Evolutionary conservation across 768 basidiomycete genomes (phyloP), one percentile per base, ranked within the genome.

Genomic region (Gelatoporia subvermispora): DNA sequence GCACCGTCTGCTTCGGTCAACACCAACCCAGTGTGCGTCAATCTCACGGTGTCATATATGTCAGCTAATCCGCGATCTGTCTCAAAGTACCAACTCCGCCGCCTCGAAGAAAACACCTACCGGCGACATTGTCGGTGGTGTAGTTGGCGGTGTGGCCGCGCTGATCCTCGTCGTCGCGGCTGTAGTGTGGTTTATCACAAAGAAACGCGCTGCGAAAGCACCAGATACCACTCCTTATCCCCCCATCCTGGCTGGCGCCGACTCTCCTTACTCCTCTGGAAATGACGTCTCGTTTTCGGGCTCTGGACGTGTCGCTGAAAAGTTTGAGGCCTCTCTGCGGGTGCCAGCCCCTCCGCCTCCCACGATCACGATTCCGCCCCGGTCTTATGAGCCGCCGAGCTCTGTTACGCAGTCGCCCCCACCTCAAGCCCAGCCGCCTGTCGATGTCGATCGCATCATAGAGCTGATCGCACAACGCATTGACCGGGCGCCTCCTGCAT

Each of bases 111-210:
- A 37, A 39, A 49, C 50, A 16, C 53, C 58, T 28, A 41, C 43
- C 11, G 60, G 50, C 17, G 52, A 42, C n/a, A 59, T 62, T 41
- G 53, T 42, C 13, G 56, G 61, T 3, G 35, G 43, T 2, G 41
- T 57, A 18, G 24, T 53, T 20, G 61, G 49, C 23, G 59, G n/a
- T 3, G 42, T 55, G 7, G 43, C 38, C 31, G 21, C 48, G n/a
- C 36, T 60, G n/a, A 35, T 18, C 15, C 22, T 47, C 22, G 13
- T 51, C 18, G 50, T 11, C 1, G 45, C 35, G 16, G 21, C 46
- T 2, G 16, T 34, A 4, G 18, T 25, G 21, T 51, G 44, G 45
- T 38, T 37, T 22, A 25, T 38, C 28, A 31, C 5, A 13, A 31
- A 31, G 28, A 31, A 31, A 13, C 28, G 28, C 7, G 13, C 7